Evolutionary conservation across 2,329 filamentous ascomycete species (phyloP).

Genomic region (Blastomyces parvus): DNA sequence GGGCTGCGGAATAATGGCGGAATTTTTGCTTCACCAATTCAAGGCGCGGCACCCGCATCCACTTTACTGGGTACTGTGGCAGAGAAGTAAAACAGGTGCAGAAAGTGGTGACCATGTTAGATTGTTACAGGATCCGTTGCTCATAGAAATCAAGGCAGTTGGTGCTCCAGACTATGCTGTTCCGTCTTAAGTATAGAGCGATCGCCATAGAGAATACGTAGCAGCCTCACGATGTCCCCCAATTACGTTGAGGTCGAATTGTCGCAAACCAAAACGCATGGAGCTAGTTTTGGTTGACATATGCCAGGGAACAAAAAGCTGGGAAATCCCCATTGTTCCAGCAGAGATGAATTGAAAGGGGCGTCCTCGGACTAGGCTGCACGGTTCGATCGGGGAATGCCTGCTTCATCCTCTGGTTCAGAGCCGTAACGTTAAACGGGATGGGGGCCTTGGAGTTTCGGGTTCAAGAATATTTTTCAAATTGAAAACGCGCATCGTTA

Average conservation of each 20-base stretch:
- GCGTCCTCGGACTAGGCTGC: background rate
- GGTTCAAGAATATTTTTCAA: background rate
- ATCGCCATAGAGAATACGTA: background rate
- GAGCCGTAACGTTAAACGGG: constrained; percentile 1
- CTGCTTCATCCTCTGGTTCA: background rate
- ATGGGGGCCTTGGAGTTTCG: background rate
- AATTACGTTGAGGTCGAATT: background rate
- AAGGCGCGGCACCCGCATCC: background rate
- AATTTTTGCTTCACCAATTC: background rate
- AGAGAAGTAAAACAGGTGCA: background rate
- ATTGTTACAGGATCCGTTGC: background rate
- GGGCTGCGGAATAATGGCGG: background rate
- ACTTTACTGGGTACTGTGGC: background rate
- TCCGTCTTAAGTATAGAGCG: background rate
- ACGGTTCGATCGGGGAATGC: background rate
- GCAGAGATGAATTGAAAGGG: background rate
- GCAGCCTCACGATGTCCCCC: background rate
- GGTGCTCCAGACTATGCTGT: background rate
- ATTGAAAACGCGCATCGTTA: background rate
- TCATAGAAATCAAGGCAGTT: background rate
- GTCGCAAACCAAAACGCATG: background rate
- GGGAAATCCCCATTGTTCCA: background rate
- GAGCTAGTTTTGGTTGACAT: background rate
- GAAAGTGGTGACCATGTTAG: background rate
- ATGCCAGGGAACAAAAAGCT: background rate